Evolutionary conservation across 805 yeast species (phyloP), one percentile per base, ranked within the genome.

Genomic region (Babjeviella inositovora): DNA sequence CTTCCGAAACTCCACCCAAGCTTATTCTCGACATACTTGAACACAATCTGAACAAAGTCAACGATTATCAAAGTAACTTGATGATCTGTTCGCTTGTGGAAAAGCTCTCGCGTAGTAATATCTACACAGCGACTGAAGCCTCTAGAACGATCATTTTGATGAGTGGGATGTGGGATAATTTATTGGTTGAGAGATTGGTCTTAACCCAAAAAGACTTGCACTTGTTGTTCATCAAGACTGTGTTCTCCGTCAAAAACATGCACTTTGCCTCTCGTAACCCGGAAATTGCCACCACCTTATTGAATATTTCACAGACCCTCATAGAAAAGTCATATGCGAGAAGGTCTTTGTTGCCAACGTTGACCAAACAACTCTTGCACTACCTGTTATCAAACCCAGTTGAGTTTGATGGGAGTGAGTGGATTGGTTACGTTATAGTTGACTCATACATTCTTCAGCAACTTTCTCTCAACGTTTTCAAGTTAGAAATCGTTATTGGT

Each of bases 121-220:
- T 5, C 19, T 10, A 18, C 7, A 10, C 11, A 5, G 19, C 10
- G n/a, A n/a, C n/a, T n/a, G n/a, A n/a, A n/a, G n/a, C n/a, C n/a
- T n/a, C n/a, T n/a, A n/a, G 4, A 28, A 29, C 8, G 24, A 19
- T 2, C 19, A 19, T 15, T 13, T 37, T 1, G 25, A 32, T 2
- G 27, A 30, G 1, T 25, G 37, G 43, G 0, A 51, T 76, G 11
- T 80, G 93, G 90, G 47, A 45, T 4, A 60, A 56, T 12, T 37
- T 81, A 13, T 56, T 57, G 10, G 54, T 59, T 1, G 72, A 70
- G 7, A 52, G 92, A 22, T 47, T 82, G 18, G 62, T 72, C 14
- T 49, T 79, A 19, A 62, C 64, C 20, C 90, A 81, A 31, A 64
- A 69, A 24, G 57, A 56, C 8, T 51, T 80, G 22, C 94, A 84